These are phyloP conservation scores for Suillus alpinus DNA, from an alignment of 768 basidiomycete genomes.

Conservation along the genomic window DNA sequence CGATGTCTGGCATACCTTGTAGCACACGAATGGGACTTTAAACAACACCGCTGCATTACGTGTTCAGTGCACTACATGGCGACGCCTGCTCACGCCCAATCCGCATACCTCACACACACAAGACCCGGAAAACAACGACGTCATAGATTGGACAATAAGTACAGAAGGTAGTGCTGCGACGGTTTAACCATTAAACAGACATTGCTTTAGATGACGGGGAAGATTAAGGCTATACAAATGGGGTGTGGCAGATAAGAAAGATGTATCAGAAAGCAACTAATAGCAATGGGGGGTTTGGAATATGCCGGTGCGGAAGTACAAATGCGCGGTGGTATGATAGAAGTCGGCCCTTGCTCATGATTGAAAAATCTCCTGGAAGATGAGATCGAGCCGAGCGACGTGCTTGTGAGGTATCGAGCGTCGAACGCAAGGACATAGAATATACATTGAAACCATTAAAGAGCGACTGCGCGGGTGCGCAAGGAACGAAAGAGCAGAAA, in stretches of 20 bases:
- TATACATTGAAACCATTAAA: constrained; percentile 38
- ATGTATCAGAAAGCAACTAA: constrained; percentile 36
- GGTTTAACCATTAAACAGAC: constrained; percentile 38
- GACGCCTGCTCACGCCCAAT: too few relatives aligned
- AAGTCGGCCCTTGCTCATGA: constrained; percentile 34
- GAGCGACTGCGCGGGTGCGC: constrained; percentile 19
- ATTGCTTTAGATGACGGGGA: constrained; percentile 38
- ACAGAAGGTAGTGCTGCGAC: constrained; percentile 37
- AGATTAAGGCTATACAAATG: constrained; percentile 40
- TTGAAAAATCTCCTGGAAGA: constrained; percentile 32
- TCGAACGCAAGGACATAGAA: constrained; percentile 34
- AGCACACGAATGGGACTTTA: too few relatives aligned
- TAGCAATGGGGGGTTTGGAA: constrained; percentile 39
- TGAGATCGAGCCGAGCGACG: constrained; percentile 38
- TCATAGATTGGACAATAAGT: constrained; percentile 39
- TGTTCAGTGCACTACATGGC: background rate
- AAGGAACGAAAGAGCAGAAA: constrained; percentile 15
- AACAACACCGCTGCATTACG: background rate
- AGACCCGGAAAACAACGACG: constrained; percentile 27
- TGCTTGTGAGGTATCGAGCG: constrained; percentile 29
- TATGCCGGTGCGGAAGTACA: constrained; percentile 72
- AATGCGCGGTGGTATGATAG: constrained; percentile 56
- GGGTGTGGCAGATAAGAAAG: constrained; percentile 42
- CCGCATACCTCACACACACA: too few relatives aligned
- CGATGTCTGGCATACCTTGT: background rate